A percentile compares a stretch with the other conserved stretches of the same genome.
These are phyloP conservation scores for Neurospora sp. DNA, from an alignment of 2,329 filamentous ascomycete genomes.

Conservation along the genomic window DNA sequence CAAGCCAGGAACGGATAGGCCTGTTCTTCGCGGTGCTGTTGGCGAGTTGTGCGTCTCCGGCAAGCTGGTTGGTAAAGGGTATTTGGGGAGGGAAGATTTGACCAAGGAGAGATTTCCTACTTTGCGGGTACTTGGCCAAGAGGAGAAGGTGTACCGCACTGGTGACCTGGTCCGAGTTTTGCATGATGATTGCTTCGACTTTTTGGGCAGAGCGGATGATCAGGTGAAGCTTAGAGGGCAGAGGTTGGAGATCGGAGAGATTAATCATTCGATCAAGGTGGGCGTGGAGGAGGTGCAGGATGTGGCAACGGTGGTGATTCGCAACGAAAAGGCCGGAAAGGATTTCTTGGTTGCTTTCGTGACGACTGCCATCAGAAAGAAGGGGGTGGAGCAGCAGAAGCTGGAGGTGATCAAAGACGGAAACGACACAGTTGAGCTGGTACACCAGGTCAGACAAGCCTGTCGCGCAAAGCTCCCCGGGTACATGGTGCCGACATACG, in stretches of 20 bases:
- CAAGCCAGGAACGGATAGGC: slow-evolving; percentile 54
- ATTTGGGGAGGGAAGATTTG: slow-evolving; percentile 70
- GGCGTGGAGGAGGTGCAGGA: slow-evolving; percentile 51
- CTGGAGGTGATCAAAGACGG: slow-evolving; percentile 19
- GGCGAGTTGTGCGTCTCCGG: slow-evolving; percentile 87
- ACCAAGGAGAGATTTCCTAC: slow-evolving; percentile 67
- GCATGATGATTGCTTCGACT: slow-evolving; percentile 74
- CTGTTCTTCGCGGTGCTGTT: slow-evolving; percentile 67
- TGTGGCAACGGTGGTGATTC: slow-evolving; percentile 63
- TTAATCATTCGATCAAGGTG: slow-evolving; percentile 69
- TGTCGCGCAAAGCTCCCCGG: slow-evolving; percentile 61
- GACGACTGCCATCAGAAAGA: slow-evolving; percentile 19
- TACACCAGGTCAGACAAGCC: slow-evolving; percentile 41
- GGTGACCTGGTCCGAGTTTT: slow-evolving; percentile 79
- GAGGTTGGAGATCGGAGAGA: slow-evolving; percentile 80
- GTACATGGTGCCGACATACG: slow-evolving; percentile 88
- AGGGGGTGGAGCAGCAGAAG: not conserved
- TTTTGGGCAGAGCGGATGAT: slow-evolving; percentile 78
- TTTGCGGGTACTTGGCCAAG: slow-evolving; percentile 35
- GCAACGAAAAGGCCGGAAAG: slow-evolving; percentile 63
- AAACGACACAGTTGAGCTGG: slow-evolving; percentile 27
- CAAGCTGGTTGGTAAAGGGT: slow-evolving; percentile 79
- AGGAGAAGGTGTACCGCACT: slow-evolving; percentile 68
- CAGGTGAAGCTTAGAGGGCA: slow-evolving; percentile 89
- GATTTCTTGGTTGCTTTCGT: slow-evolving; percentile 78